Evolutionary conservation across 768 basidiomycete genomes (phyloP), one percentile per base, ranked within the genome.

Genomic region (Tephrocybe sp.): DNA sequence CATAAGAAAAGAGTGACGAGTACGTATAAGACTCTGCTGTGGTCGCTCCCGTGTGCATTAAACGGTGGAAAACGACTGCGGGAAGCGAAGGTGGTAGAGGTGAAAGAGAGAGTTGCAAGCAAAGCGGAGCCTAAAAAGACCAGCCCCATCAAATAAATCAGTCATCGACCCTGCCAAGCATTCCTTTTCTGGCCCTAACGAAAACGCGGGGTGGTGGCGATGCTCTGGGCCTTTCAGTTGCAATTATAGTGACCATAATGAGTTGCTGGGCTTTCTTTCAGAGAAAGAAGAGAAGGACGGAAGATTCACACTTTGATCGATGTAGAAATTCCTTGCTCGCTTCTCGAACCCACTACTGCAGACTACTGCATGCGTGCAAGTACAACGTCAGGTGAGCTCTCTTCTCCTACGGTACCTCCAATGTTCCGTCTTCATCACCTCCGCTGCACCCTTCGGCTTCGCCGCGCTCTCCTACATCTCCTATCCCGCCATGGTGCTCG

Each of bases 401-500:
- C 80, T 92, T n/a, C 77, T 93, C 43, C 70, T 84, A 18, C 71
- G 81, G 34, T 93, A 92, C 69, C 75, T 93, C 47, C 91, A 92
- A 68, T 90, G 93, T 65, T 84, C 95, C 20, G 64, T 88, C 20
- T 87, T 93, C 68, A 91, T 97, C 58, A 94, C 94, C 34, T 73
- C 84, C 33, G 96, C 96, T 1, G 90, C 93, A 18, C 97, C 96
- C 3, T 96, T 98, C 65, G 95, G 96, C 46, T 98, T 98, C 72
- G 89, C 94, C 10, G 85, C 94, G 4, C 86, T 98, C 37, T 85
- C 91, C 21, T 92, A 96, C 72, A 94, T 99, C 65, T 93, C 93
- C 15, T 98, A 98, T 75, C 97, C 97, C 44, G 93, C 96, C 38
- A 96, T 98, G 90, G 95, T 98, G 28, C 87, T 98, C 57, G 97